A percentile compares a stretch with the other conserved stretches of the same genome.
These are phyloP conservation scores for Asterophora parasitica DNA, from an alignment of 768 basidiomycete species.

Conservation along the genomic window DNA sequence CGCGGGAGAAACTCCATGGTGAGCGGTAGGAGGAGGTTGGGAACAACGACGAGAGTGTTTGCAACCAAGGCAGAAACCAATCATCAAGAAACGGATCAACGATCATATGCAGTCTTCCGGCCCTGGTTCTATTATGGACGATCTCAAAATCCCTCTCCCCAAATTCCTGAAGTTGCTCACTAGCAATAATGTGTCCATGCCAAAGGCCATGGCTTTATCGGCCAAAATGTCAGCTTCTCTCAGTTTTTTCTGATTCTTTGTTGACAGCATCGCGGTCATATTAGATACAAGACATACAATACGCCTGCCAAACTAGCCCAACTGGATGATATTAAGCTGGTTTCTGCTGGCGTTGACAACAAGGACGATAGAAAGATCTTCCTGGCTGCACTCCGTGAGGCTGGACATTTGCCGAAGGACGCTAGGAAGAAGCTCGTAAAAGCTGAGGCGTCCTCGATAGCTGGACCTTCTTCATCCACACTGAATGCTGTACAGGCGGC, in stretches of 20 bases:
- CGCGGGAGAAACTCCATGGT: conserved; percentile 10
- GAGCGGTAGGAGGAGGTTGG: not conserved
- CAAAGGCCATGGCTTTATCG: conserved; percentile 66
- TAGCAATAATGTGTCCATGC: conserved; percentile 47
- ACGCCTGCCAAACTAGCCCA: conserved; percentile 52
- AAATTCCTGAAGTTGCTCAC: conserved; percentile 65
- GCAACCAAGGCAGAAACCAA: conserved; percentile 6
- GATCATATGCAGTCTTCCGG: not conserved
- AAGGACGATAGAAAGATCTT: conserved; percentile 62
- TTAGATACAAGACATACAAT: conserved; percentile 68
- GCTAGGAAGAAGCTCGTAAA: conserved; percentile 18
- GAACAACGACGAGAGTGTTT: not conserved
- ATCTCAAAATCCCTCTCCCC: conserved; percentile 54
- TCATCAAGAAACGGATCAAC: not conserved
- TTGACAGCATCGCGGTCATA: not conserved
- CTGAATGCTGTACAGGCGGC: conserved; percentile 23
- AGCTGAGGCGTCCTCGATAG: conserved; percentile 8
- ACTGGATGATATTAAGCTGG: conserved; percentile 58
- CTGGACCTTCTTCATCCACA: conserved; percentile 18
- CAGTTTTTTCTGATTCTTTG: not conserved
- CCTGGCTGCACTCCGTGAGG: conserved; percentile 56
- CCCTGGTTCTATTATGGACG: conserved; percentile 18
- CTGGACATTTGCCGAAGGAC: conserved; percentile 46
- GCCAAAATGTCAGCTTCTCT: conserved; percentile 54
- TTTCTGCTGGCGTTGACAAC: conserved; percentile 50